phyloP scores from a whole-genome alignment of 1,139 yeast genomes.

The Fermentozyma sake region DNA sequence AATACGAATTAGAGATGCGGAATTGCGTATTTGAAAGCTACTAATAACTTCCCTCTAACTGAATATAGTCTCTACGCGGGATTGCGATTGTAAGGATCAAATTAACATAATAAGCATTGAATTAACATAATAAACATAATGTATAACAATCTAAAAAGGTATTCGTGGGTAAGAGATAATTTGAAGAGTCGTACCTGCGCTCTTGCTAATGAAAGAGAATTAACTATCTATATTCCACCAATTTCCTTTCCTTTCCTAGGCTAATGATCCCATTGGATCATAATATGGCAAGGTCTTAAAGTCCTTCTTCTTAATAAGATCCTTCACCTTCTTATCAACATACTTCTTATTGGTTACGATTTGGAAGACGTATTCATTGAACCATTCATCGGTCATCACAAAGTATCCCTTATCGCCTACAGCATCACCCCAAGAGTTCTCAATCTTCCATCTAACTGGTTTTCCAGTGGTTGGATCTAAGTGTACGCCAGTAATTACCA shows the following conservation, averaged over 20 bases:
- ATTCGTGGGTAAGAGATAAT: too few relatives aligned
- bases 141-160: too few relatives aligned
- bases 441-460: conserved; percentile 77
- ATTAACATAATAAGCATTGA: too few relatives aligned
- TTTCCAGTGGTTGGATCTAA: conserved; percentile 30
- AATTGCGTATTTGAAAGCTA: too few relatives aligned
- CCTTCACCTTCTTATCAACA: conserved; percentile 39
- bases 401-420: conserved; percentile 72
- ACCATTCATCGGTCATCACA: conserved; percentile 79
- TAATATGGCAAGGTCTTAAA: conserved; percentile 65
- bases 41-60: too few relatives aligned
- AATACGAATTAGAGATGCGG: too few relatives aligned
- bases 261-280: conserved; percentile 88
- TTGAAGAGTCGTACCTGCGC: too few relatives aligned
- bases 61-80: too few relatives aligned
- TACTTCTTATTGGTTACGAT: conserved; percentile 62
- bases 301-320: conserved; percentile 46
- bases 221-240: too few relatives aligned
- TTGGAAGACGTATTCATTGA: conserved; percentile 79
- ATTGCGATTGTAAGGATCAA: too few relatives aligned
- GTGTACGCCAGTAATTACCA: conserved; percentile 76
- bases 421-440: conserved; percentile 82
- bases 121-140: too few relatives aligned
- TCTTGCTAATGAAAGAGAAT: too few relatives aligned
- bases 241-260: conserved; percentile 33